phyloP scores from a whole-genome alignment of 139 green algal species.

The Closterium sp. region DNA sequence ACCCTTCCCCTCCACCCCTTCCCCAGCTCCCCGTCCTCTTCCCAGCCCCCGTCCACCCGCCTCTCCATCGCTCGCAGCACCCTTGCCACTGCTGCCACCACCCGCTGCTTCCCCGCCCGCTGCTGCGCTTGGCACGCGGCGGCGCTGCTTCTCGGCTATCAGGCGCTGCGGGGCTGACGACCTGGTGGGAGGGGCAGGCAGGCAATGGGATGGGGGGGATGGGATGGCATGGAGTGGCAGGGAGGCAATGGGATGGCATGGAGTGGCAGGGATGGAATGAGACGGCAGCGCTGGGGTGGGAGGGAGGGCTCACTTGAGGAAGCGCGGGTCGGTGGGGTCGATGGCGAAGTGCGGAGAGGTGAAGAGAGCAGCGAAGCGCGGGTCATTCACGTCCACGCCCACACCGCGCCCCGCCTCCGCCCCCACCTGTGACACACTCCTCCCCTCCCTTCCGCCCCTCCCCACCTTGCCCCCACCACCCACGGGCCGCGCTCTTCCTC shows the following conservation, averaged over 20 bases:
- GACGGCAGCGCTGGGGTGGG: not conserved
- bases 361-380: constrained; percentile 75
- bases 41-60: not conserved
- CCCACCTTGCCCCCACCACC: not conserved
- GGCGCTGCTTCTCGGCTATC: constrained; percentile 44
- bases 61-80: not conserved
- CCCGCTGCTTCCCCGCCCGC: not conserved
- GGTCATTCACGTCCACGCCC: constrained; percentile 60
- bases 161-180: constrained; percentile 27
- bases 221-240: not conserved
- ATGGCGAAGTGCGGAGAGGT: constrained; percentile 72
- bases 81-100: not conserved
- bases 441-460: not conserved
- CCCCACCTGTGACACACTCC: not conserved
- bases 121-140: constrained; percentile 11
- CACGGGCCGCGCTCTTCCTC: not conserved
- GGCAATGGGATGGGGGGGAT: not conserved
- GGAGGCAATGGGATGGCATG: no score
- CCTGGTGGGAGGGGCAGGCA: not conserved
- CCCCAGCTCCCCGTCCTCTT: not conserved
- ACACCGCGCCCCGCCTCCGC: constrained; percentile 17
- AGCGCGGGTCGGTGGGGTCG: constrained; percentile 89
- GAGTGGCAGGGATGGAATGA: not conserved
- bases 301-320: constrained; percentile 42
- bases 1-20: not conserved